A percentile compares a stretch with the other conserved stretches of the same genome.
Evolutionary conservation across 495 filamentous ascomycete species (phyloP).

Genomic region (Tuber microsphaerosporum): DNA sequence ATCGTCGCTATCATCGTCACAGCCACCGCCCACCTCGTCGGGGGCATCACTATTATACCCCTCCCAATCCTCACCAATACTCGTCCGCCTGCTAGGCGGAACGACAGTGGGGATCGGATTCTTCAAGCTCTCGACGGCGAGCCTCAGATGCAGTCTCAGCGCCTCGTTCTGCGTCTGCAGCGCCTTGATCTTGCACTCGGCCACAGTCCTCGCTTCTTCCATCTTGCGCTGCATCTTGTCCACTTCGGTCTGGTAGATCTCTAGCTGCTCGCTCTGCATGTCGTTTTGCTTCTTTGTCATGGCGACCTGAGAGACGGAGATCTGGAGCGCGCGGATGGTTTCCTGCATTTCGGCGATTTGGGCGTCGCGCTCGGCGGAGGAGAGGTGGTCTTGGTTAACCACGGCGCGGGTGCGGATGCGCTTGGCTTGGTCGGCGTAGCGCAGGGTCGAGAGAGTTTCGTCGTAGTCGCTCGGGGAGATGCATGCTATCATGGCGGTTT

Average conservation of each 20-base stretch:
- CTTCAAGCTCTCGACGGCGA: conserved; percentile 76
- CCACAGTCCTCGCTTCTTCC: conserved; percentile 81
- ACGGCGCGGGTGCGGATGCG: conserved; percentile 93
- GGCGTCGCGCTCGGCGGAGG: conserved; percentile 78
- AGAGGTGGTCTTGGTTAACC: conserved; percentile 87
- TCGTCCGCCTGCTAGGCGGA: conserved; percentile 30
- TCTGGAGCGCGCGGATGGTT: conserved; percentile 76
- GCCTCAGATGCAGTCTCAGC: conserved; percentile 70
- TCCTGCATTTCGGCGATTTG: conserved; percentile 91
- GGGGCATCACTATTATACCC: conserved; percentile 38
- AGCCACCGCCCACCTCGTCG: conserved; percentile 45
- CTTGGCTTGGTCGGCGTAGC: conserved; percentile 97
- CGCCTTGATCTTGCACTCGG: conserved; percentile 82
- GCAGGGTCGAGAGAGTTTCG: conserved; percentile 88
- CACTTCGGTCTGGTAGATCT: conserved; percentile 86
- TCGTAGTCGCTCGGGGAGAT: conserved; percentile 94
- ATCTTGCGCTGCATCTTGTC: conserved; percentile 81
- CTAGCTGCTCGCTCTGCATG: conserved; percentile 57
- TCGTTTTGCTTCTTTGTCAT: conserved; percentile 50
- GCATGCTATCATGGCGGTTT: conserved; percentile 98
- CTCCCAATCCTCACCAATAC: conserved; percentile 36
- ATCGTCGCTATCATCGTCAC: conserved; percentile 51
- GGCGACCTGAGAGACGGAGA: conserved; percentile 59
- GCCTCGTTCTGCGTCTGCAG: conserved; percentile 85
- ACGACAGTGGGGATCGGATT: conserved; percentile 68